phyloP scores from a whole-genome alignment of 176 grass and related monocot genomes.

The Tuctoria greenei region DNA sequence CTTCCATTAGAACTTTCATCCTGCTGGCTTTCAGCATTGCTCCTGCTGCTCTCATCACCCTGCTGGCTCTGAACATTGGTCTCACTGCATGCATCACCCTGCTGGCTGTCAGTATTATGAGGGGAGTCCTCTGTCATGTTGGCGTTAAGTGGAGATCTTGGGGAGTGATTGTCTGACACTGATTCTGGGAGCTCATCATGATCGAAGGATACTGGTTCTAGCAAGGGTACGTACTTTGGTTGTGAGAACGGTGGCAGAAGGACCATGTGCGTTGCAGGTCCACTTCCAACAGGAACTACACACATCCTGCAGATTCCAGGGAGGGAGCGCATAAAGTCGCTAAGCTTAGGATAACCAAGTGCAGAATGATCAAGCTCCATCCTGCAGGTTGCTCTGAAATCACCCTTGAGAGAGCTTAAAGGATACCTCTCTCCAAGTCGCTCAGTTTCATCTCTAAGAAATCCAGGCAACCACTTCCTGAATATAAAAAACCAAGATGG shows the following conservation, averaged over 20 bases:
- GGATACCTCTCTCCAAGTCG: conserved; percentile 54
- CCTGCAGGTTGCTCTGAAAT: conserved; percentile 60
- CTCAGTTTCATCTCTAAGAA: conserved; percentile 44
- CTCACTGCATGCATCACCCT: conserved; percentile 46
- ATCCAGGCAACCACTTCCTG: conserved; percentile 61
- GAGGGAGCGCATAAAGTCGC: conserved; percentile 61
- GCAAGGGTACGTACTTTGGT: conserved; percentile 50
- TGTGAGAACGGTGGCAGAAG: conserved; percentile 47
- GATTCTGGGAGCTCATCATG: conserved; percentile 48
- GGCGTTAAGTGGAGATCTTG: conserved; percentile 40
- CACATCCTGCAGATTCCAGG: conserved; percentile 66
- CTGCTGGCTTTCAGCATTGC: conserved; percentile 34
- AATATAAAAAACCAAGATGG: conserved; percentile 69
- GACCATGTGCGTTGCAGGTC: conserved; percentile 61
- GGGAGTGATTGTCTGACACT: conserved; percentile 47
- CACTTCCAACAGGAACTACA: conserved; percentile 51
- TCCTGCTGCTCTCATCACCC: conserved; percentile 28
- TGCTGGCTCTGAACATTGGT: conserved; percentile 43
- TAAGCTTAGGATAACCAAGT: conserved; percentile 66
- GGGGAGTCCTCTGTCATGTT: conserved; percentile 18
- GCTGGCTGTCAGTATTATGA: conserved; percentile 33
- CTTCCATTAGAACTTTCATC: conserved; percentile 44
- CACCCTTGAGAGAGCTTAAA: conserved; percentile 58
- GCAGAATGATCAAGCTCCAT: conserved; percentile 59
- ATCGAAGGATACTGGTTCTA: conserved; percentile 46